Evolutionary conservation across 176 grass and related monocot species (phyloP).

Genomic region (Phyllostachys edulis): DNA sequence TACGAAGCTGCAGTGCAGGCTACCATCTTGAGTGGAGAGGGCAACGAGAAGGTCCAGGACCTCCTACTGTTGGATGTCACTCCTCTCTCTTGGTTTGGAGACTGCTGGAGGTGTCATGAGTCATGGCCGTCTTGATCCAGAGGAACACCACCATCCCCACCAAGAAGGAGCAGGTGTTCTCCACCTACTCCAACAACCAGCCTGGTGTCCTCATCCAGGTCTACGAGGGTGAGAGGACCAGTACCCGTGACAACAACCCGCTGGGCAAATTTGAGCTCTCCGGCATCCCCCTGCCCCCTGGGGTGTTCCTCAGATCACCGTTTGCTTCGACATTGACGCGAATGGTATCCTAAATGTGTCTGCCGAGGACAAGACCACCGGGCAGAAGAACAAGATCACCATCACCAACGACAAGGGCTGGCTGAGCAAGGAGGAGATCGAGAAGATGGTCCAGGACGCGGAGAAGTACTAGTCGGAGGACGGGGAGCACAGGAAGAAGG

Average conservation of each 20-base stretch:
- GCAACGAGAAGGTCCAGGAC: conserved; percentile 35
- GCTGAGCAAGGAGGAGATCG: conserved; percentile 58
- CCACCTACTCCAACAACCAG: conserved; percentile 56
- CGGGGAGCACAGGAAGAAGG: conserved; percentile 64
- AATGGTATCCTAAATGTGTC: conserved; percentile 70
- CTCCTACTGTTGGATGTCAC: conserved; percentile 23
- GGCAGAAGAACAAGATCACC: too few relatives aligned
- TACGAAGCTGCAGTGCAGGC: conserved; percentile 13
- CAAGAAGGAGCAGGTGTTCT: conserved; percentile 64
- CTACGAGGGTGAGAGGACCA: conserved; percentile 59
- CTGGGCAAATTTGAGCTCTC: conserved; percentile 72
- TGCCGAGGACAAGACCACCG: conserved; percentile 71
- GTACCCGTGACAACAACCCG: conserved; percentile 60
- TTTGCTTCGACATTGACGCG: conserved; percentile 71
- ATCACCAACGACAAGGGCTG: conserved; percentile 73
- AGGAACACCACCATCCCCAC: conserved; percentile 66
- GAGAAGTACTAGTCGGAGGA: conserved; percentile 68
- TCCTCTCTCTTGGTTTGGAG: conserved; percentile 26
- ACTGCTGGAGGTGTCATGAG: conserved; percentile 6
- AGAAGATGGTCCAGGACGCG: conserved; percentile 63
- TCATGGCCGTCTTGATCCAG: conserved; percentile 30
- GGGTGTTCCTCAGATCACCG: conserved; percentile 68
- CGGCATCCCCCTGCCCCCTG: conserved; percentile 64
- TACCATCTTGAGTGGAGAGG: conserved; percentile 20
- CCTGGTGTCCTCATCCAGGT: conserved; percentile 56